Conservation (phyloP, 192 early-diverging fungal genomes). For the Coemansia sp. region DNA sequence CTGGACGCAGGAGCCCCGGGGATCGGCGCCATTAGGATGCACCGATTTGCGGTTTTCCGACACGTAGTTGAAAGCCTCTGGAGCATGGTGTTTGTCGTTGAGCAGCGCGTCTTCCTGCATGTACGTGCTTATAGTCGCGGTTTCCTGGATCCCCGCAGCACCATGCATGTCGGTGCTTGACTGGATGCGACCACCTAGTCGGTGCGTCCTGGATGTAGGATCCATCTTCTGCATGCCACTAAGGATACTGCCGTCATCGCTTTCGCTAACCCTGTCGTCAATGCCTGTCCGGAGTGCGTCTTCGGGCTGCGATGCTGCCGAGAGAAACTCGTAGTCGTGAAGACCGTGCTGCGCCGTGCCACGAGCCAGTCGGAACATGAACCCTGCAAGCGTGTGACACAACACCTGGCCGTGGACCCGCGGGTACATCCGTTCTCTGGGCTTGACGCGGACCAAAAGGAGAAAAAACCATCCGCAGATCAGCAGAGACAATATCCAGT, state of each 20-base stretch:
- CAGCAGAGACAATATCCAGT: constrained; percentile 68
- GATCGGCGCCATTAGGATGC: constrained; percentile 12
- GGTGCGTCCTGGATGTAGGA: not conserved
- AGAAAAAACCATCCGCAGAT: constrained; percentile 60
- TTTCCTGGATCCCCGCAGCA: constrained; percentile 3
- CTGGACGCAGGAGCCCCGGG: constrained; percentile 43
- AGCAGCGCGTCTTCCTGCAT: constrained; percentile 10
- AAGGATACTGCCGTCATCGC: constrained; percentile 3
- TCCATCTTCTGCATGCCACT: constrained; percentile 7
- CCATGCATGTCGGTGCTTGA: constrained; percentile 2
- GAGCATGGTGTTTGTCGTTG: constrained; percentile 18
- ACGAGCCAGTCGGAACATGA: constrained; percentile 53
- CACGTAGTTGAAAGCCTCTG: constrained; percentile 51
- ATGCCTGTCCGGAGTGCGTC: not conserved
- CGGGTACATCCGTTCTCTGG: constrained; percentile 68
- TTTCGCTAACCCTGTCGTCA: not conserved
- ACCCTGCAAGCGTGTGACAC: constrained; percentile 58
- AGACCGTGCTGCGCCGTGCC: constrained; percentile 45
- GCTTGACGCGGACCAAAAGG: constrained; percentile 61
- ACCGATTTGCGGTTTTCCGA: constrained; percentile 17
- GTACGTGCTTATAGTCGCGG: constrained; percentile 15
- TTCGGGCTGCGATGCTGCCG: constrained; percentile 7
- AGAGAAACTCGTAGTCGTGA: constrained; percentile 46
- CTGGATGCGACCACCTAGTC: not conserved
- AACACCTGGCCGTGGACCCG: constrained; percentile 61